Evolutionary conservation across 805 yeast species (phyloP).

Genomic region (Nakazawaea pomicola): DNA sequence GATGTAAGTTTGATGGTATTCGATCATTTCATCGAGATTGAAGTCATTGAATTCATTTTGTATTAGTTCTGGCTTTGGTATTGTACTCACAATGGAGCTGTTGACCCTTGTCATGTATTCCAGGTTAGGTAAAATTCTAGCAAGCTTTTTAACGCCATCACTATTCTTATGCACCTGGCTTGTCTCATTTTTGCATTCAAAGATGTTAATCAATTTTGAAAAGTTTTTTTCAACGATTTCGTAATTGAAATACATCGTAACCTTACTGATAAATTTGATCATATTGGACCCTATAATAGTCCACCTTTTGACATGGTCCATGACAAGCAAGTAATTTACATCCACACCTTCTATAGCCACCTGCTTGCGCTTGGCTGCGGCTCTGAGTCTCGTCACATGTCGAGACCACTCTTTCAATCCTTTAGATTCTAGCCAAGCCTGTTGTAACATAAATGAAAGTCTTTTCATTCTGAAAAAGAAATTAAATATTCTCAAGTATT

Average conservation of each 20-base stretch:
- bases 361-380: slow-evolving; percentile 2
- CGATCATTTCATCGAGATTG: slow-evolving; percentile 46
- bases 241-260: slow-evolving; percentile 36
- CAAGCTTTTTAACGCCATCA: slow-evolving; percentile 1
- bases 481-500: slow-evolving; percentile 77
- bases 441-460: slow-evolving; percentile 45
- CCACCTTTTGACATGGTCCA: slow-evolving; percentile 24
- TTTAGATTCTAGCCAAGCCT: slow-evolving; percentile 39
- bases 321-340: slow-evolving; percentile 19
- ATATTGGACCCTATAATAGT: slow-evolving; percentile 34
- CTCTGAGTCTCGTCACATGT: slow-evolving; percentile 14
- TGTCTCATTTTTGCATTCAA: slow-evolving; percentile 17
- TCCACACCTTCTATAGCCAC: slow-evolving; percentile 13
- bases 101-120: slow-evolving; percentile 18
- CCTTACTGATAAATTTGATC: slow-evolving; percentile 34
- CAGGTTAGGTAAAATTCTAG: slow-evolving; percentile 22
- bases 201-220: slow-evolving; percentile 20
- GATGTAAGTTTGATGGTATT: slow-evolving; percentile 29
- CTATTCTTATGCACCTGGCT: neutral
- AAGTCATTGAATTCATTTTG: slow-evolving; percentile 23
- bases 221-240: slow-evolving; percentile 42
- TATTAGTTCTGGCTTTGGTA: slow-evolving; percentile 1
- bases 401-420: slow-evolving; percentile 17
- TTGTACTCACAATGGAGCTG: neutral
- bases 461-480: slow-evolving; percentile 78